Conservation (phyloP, 345 rosid genomes). For the Populus simonii region DNA sequence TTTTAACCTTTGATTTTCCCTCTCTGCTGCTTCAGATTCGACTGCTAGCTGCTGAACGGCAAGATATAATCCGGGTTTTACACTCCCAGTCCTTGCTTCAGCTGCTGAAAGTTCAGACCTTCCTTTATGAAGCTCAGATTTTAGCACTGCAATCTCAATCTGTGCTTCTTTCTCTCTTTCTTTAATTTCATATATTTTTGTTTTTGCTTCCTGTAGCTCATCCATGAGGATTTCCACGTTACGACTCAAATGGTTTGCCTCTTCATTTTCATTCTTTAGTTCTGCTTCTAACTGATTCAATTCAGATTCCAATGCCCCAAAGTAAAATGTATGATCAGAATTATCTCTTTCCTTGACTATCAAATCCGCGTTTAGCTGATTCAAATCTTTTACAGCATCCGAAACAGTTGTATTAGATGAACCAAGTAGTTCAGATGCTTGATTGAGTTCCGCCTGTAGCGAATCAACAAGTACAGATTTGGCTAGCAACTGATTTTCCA, state of each 20-base stretch:
- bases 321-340: slow-evolving; percentile 27
- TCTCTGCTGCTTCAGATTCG: slow-evolving; percentile 35
- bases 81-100: slow-evolving; percentile 31
- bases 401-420: slow-evolving; percentile 29
- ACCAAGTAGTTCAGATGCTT: slow-evolving; percentile 18
- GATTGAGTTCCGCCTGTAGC: slow-evolving; percentile 23
- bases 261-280: slow-evolving; percentile 25
- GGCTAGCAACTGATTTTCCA: slow-evolving; percentile 32
- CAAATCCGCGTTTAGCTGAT: slow-evolving; percentile 23
- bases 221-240: slow-evolving; percentile 21
- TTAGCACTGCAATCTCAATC: slow-evolving; percentile 34
- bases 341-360: slow-evolving; percentile 28
- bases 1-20: slow-evolving; percentile 27
- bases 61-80: slow-evolving; percentile 30
- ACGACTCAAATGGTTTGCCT: slow-evolving; percentile 10
- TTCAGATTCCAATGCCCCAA: slow-evolving; percentile 29
- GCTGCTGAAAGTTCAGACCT: slow-evolving; percentile 37
- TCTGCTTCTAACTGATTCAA: slow-evolving; percentile 24
- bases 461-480: slow-evolving; percentile 26
- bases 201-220: slow-evolving; percentile 21
- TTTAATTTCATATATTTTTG: slow-evolving; percentile 26
- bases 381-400: slow-evolving; percentile 14
- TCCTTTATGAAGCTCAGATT: slow-evolving; percentile 35
- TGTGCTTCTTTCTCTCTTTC: slow-evolving; percentile 37
- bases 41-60: slow-evolving; percentile 37